Evolutionary conservation across 1,139 yeast genomes (phyloP), one percentile per base, ranked within the genome.

Genomic region (Saccharomyces hybrid): DNA sequence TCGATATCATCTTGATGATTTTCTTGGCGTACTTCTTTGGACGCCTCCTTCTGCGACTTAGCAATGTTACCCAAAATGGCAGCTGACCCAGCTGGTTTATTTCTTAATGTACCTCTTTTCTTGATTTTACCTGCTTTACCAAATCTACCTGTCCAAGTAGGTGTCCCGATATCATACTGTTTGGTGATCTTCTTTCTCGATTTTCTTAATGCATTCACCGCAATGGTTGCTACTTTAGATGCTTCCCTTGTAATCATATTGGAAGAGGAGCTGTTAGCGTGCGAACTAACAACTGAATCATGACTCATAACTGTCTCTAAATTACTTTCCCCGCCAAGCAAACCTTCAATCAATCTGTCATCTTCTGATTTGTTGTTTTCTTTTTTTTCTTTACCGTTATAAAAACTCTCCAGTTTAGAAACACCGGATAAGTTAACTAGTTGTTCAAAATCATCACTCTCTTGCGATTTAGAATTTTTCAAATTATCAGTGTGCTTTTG

Each of bases 141-240:
- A 74, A 86, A 89, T 61, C 81, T 81, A 0, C 99, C 99, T 0
- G 99, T 93, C 96, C 97, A 93, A 0, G 99, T 93, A 0, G 97
- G 98, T 0, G 87, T 84, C 3, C 96, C 96, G 29, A 90, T 76
- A 34, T 79, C 80, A 26, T 82, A 82, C 57, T 76, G 78, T 52
- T 88, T 77, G 0, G 96, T 81, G 29, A 75, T 73, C 55, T 75
- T 79, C 7, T 16, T 38, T 51, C 96, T 73, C 0, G 97, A 88
- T 56, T 79, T 79, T 55, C 82, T 77, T 56, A 93, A 72, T 0
- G 91, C 90, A 23, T 78, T 77, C 0, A 91, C 83, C 0, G 98
- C 97, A 34, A 83, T 83, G 42, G 76, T 77, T 0, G 98, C 98
- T 26, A 88, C 79, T 55, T 82, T 75, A 23, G 78, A 73, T 0